Base-by-base conservation (phyloP, 768 basidiomycete genomes). In the Rhodotorula paludigena region DNA sequence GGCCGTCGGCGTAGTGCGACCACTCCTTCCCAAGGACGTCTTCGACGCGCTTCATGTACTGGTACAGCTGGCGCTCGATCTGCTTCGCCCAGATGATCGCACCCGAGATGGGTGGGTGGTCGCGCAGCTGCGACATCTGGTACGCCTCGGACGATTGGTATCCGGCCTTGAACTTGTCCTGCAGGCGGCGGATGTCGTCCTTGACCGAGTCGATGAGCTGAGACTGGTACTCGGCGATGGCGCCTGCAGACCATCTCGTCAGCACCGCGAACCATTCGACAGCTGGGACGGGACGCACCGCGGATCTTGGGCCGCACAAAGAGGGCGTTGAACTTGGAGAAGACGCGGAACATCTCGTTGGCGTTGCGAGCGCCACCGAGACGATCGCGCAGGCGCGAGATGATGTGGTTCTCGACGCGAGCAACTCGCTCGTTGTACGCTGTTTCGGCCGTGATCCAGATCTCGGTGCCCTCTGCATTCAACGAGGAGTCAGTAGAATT, bases 81-180 rank as follows among this genome's bases (percentile, higher is more conserved):
- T 98, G 96, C n/a, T 89, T 84, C 1, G 96, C 94, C 96, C 96
- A 99, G 74, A 94, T 91, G 78, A 98, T 96, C 25, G 96, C 90
- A 35, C 92, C 91, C 2, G 96, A 90, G 60, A 99, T 96, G n/a
- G 93, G 92, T 3, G 94, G 94, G 16, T 98, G 82, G 78, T 99
- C 96, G 33, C 96, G 90, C 86, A 98, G 91, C 78, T 96, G 92
- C 0, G 93, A 88, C 94, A 98, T 97, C 79, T 96, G 91, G 77
- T 71, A 72, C 23, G 69, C 66, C 41, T 97, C 90, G 2, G 92
- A 97, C 78, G 86, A 87, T 21, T 92, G 89, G 78, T 98, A 98
- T 78, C 92, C 90, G 10, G 88, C 89, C 82, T 94, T 96, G 82
- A 98, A 97, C 87, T 97, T 98, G 78, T 92, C 90, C 71, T 98